These are phyloP conservation scores for Neurospora discreta DNA, from an alignment of 495 filamentous ascomycete genomes.

Conservation along the genomic window DNA sequence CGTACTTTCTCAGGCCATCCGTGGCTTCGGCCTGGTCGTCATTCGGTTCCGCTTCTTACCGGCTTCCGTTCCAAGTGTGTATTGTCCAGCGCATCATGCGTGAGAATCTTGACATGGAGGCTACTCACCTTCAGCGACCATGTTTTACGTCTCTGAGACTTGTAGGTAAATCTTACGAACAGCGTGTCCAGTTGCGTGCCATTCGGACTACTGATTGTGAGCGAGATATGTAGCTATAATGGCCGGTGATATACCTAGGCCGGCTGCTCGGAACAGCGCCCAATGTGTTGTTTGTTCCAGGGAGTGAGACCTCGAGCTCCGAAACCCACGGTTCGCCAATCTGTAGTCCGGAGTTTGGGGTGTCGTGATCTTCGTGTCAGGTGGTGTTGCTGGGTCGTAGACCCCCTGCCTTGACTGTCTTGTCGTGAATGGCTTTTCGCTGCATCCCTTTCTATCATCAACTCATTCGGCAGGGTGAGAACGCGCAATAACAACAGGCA, in stretches of 20 bases:
- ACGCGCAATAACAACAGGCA: neutral
- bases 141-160: constrained; percentile 13
- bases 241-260: neutral
- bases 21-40: neutral
- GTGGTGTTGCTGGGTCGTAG: neutral
- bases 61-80: neutral
- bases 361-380: neutral
- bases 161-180: neutral
- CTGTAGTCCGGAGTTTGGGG: neutral
- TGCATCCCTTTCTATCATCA: neutral
- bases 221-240: neutral
- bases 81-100: constrained; percentile 30
- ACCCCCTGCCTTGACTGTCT: neutral
- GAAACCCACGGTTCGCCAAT: constrained; percentile 4
- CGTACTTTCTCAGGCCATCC: neutral
- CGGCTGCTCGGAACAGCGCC: neutral
- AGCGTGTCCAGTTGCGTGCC: neutral
- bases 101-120: constrained; percentile 12
- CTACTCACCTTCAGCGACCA: constrained; percentile 24
- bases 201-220: neutral
- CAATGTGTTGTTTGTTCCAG: neutral
- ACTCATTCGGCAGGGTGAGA: neutral
- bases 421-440: neutral
- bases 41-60: neutral
- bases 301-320: neutral